These are phyloP conservation scores for Blepharisma undulans DNA, from an alignment of 169 alveolate genomes.

Conservation along the genomic window DNA sequence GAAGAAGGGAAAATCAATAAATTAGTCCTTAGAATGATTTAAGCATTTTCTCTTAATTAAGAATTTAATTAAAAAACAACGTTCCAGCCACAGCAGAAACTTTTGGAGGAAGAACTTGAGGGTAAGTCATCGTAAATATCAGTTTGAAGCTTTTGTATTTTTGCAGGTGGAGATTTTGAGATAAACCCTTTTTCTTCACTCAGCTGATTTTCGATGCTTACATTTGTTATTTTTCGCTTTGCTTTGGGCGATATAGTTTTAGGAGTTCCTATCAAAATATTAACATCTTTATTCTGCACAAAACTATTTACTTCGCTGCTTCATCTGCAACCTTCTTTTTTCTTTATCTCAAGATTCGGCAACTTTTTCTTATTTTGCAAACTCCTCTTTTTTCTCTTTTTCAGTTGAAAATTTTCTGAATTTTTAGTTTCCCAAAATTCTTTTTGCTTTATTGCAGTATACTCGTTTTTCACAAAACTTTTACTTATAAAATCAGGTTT, in stretches of 20 bases:
- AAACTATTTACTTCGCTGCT: neutral
- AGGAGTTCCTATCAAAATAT: neutral
- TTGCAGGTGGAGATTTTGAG: neutral
- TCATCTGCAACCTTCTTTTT: neutral
- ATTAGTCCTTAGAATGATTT: constrained; percentile 79
- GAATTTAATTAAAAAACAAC: neutral
- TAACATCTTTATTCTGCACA: neutral
- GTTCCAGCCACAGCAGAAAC: neutral
- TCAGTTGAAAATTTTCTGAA: neutral
- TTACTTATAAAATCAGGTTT: neutral
- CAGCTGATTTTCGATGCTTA: neutral
- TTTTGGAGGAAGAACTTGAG: neutral
- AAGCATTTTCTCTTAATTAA: constrained; percentile 16
- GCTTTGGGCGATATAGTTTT: neutral
- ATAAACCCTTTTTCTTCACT: neutral
- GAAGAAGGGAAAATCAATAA: constrained; percentile 86
- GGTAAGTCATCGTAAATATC: neutral
- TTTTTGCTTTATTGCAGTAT: neutral
- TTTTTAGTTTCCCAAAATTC: neutral
- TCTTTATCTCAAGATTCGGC: neutral
- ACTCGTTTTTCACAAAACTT: neutral
- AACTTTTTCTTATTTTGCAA: neutral
- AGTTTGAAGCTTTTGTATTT: neutral
- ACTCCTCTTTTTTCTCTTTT: neutral
- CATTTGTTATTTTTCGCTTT: neutral